Percentiles rank a stretch among this genome's conserved stretches.
These are phyloP conservation scores for Venturiaceae sp. DNA, from an alignment of 2,329 filamentous ascomycete species.

Conservation along the genomic window DNA sequence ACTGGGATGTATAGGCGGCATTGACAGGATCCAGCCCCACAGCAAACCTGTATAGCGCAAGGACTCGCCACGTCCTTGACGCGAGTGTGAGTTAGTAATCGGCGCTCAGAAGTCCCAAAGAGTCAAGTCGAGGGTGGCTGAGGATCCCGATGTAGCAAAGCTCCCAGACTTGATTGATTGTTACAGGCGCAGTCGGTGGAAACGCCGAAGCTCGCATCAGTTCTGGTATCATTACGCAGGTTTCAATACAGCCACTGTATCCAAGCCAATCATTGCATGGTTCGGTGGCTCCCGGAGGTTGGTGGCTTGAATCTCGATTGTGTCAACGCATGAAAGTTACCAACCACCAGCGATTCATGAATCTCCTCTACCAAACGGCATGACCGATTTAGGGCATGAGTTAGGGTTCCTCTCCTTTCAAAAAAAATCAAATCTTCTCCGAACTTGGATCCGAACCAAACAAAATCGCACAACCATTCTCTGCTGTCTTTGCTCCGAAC, in stretches of 20 bases:
- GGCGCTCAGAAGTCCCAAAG: not conserved
- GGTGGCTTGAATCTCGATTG: not conserved
- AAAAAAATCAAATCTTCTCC: not conserved
- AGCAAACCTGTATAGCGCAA: not conserved
- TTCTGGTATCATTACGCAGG: not conserved
- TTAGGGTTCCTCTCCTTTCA: not conserved
- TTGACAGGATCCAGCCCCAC: not conserved
- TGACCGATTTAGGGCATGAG: not conserved
- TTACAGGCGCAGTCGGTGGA: not conserved
- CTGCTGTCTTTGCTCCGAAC: not conserved
- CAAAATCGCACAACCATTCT: not conserved
- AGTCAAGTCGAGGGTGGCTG: not conserved
- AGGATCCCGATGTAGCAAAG: not conserved
- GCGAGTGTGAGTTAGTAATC: not conserved
- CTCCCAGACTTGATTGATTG: not conserved
- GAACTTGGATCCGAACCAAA: not conserved
- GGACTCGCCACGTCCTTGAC: not conserved
- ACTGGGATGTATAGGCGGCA: not conserved
- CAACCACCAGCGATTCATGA: not conserved
- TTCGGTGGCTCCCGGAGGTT: too few species aligned
- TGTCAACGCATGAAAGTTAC: not conserved
- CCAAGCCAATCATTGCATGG: too few species aligned
- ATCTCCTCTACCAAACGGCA: not conserved
- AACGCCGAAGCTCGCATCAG: not conserved
- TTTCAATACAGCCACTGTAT: not conserved